Percentiles rank a stretch among this genome's conserved stretches.
Conservation (phyloP, 2,329 filamentous ascomycete species). For the Colletotrichum eremochloae region DNA sequence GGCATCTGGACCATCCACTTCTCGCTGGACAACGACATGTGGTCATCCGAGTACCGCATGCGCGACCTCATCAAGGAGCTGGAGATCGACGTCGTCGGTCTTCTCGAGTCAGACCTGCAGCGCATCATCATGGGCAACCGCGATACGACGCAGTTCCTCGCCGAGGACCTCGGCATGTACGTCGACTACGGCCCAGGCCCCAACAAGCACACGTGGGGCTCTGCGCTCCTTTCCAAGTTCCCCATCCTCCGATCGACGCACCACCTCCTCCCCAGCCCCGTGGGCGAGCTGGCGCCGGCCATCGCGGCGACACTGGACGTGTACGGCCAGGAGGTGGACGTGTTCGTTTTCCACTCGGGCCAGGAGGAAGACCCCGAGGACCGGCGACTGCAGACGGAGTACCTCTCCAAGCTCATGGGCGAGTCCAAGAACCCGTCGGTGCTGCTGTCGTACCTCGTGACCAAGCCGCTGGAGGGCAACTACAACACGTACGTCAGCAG, state of each 20-base stretch:
- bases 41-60: slow-evolving; percentile 95
- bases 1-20: slow-evolving; percentile 99
- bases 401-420: slow-evolving; percentile 90
- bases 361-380: slow-evolving; percentile 98
- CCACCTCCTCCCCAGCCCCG: slow-evolving; percentile 91
- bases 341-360: slow-evolving; percentile 98
- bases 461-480: slow-evolving; percentile 89
- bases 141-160: slow-evolving; percentile 93
- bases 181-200: slow-evolving; percentile 97
- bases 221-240: slow-evolving; percentile 94
- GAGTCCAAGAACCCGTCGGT: slow-evolving; percentile 83
- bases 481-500: slow-evolving; percentile 96
- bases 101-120: slow-evolving; percentile 93
- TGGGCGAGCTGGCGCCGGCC: slow-evolving; percentile 93
- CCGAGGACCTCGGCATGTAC: slow-evolving; percentile 98
- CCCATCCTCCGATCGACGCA: slow-evolving; percentile 97
- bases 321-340: slow-evolving; percentile 89
- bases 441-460: slow-evolving; percentile 92
- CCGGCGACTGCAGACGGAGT: slow-evolving; percentile 86
- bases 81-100: slow-evolving; percentile 97
- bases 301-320: slow-evolving; percentile 97
- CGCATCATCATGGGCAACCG: slow-evolving; percentile 99
- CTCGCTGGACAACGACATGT: slow-evolving; percentile 98
- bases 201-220: slow-evolving; percentile 99
- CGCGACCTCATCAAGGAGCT: slow-evolving; percentile 90